Evolutionary conservation across 2,329 filamentous ascomycete species (phyloP), one percentile per base, ranked within the genome.

Genomic region (Calonectria henricotiae): DNA sequence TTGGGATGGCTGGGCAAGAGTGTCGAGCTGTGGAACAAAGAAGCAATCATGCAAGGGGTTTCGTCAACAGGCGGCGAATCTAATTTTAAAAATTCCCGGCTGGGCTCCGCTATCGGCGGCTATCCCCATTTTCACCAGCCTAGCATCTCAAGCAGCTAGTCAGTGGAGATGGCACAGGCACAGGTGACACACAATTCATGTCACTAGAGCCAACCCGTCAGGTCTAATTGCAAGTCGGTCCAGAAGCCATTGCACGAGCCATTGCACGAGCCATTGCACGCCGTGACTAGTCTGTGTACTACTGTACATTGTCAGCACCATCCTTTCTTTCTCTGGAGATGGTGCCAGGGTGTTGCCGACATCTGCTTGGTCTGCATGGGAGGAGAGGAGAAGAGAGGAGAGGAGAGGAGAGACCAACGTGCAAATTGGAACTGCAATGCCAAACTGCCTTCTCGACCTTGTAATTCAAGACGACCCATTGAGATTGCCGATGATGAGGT

Each of bases 71-170:
- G 30, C 47, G 43, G 13, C 32, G 49, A n/a, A 47, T 46, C 47
- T 54, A 55, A 37, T 47, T 37, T 25, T 37, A 39, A 65, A 60
- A 65, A 58, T 41, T 60, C 17, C 63, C 30, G 54, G 23, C 32
- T 25, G 23, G 30, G 30, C 63, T 65, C 63, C 51, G 51, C 49
- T 65, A 60, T 65, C 51, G 51, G 63, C 41, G n/a, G 7, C 47
- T 58, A 27, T 27, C 41, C 51, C 63, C 32, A 37, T 58, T 39
- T 43, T 27, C 20, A 35, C 63, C 37, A 65, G 20, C 9, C 47
- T 41, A 58, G 32, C 51, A 58, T 39, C 51, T 41, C 51, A 39
- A 25, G 12, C 35, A 58, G 32, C 17, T 58, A 58, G 51, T 25
- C 11, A 17, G 51, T 58, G 51, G 51, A 58, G 51, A 23, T 15